Evolutionary conservation across 345 rosid species (phyloP), one percentile per base, ranked within the genome.

Genomic region (Gossypium sturtianum): DNA sequence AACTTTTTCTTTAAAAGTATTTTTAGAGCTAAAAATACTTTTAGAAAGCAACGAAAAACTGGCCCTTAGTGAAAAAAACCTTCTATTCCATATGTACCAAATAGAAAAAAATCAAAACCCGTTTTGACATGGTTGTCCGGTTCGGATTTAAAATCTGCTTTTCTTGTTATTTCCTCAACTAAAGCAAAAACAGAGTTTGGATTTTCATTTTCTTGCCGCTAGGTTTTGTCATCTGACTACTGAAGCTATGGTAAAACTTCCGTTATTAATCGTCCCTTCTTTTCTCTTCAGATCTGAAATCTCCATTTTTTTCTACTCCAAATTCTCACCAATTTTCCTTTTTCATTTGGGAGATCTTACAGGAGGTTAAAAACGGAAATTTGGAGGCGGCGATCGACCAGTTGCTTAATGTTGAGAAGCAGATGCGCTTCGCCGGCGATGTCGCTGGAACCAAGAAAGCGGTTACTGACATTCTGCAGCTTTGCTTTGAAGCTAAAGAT

Each of bases 401-500:
- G 66, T 83, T 92, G 58, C 82, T 89, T 79, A 86, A 86, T 70
- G 90, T 81, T 12, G 97, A 92, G 90, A 92, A 94, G 87, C 97
- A 88, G 79, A 86, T 84, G 97, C 87, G 97, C 71, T 78, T 86
- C 3, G 91, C 92, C 59, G 91, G 91, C 19, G 95, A 94, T 4
- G 97, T 92, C 44, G 75, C 92, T 45, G 97, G 87, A 8, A 90
- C 94, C 19, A 94, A 85, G 78, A 90, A 88, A 84, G 89, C 97
- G 2, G 92, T 80, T 22, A 86, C 87, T 15, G 92, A 92, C 23
- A 92, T 92, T 77, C 74, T 94, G 45, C 80, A 87, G 72, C 92
- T 90, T 25, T 94, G 98, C 86, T 92, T 90, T 81, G 87, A 92
- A 59, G 98, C 91, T 1, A 88, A 88, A 51, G 97, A 89, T 73